A percentile compares a stretch with the other conserved stretches of the same genome.
Conservation (phyloP, 2,329 filamentous ascomycete genomes). For the Zymoseptoria tritici region DNA sequence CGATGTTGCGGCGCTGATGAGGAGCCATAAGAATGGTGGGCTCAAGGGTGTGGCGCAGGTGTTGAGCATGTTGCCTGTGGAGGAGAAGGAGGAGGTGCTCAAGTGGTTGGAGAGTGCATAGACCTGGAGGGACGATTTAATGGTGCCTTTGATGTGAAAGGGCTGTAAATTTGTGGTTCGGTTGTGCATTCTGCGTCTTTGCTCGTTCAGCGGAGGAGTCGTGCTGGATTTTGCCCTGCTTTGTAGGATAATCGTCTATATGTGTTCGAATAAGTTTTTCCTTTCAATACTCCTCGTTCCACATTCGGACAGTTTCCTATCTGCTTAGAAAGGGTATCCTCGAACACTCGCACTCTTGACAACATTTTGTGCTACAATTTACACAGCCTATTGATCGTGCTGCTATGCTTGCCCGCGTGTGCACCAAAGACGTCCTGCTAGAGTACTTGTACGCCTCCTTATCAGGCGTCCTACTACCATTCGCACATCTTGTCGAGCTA, state of each 20-base stretch:
- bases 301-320: too few species aligned
- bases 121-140: background rate
- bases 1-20: conserved; percentile 62
- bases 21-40: conserved; percentile 59
- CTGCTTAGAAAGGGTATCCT: too few species aligned
- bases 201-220: background rate
- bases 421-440: too few species aligned
- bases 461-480: too few species aligned
- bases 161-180: background rate
- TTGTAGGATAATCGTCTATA: background rate
- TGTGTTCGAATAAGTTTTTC: background rate
- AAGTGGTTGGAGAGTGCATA: conserved; percentile 43
- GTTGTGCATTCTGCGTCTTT: background rate
- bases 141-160: background rate
- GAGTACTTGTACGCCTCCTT: too few species aligned
- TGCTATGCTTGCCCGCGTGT: too few species aligned
- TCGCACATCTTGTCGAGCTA: too few species aligned
- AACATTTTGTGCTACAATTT: too few species aligned
- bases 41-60: conserved; percentile 83
- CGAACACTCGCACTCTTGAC: too few species aligned
- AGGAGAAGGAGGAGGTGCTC: conserved; percentile 78
- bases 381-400: too few species aligned
- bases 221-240: background rate
- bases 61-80: conserved; percentile 76
- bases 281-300: background rate